phyloP scores from a whole-genome alignment of 177 flowering plant species.

The Tripterygium wilfordii region DNA sequence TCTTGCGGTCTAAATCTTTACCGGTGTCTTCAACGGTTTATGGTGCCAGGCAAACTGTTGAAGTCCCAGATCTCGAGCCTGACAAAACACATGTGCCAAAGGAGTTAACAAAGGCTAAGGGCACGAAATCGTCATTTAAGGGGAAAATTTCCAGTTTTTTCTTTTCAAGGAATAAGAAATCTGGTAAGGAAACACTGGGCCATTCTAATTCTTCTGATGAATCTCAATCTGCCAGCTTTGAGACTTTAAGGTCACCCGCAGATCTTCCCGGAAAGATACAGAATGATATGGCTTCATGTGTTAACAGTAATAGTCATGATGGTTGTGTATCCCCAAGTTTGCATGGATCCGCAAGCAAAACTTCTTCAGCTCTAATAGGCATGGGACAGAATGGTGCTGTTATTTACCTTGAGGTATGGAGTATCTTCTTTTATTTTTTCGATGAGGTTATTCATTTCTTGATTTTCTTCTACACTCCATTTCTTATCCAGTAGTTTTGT shows the following conservation, averaged over 20 bases:
- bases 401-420: too few species aligned
- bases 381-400: slow-evolving; percentile 18
- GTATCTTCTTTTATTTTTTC: too few species aligned
- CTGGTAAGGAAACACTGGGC: slow-evolving; percentile 43
- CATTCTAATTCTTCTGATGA: slow-evolving; percentile 24
- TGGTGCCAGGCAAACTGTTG: slow-evolving; percentile 40
- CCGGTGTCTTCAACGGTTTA: slow-evolving; percentile 59
- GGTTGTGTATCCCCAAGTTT: slow-evolving; percentile 17
- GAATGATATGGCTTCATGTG: slow-evolving; percentile 20
- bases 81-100: slow-evolving; percentile 28
- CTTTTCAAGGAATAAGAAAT: slow-evolving; percentile 68
- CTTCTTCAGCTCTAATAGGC: slow-evolving; percentile 17
- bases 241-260: slow-evolving; percentile 13
- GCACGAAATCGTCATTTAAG: slow-evolving; percentile 56
- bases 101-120: slow-evolving; percentile 47
- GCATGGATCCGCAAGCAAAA: slow-evolving; percentile 14
- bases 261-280: slow-evolving; percentile 8
- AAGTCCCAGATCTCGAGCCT: slow-evolving; percentile 32
- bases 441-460: too few species aligned
- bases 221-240: slow-evolving; percentile 18
- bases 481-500: too few species aligned
- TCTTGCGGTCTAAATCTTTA: slow-evolving; percentile 82
- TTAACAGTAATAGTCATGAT: slow-evolving; percentile 15
- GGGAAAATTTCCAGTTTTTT: slow-evolving; percentile 84
- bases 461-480: too few species aligned